A percentile compares a stretch with the other conserved stretches of the same genome.
Evolutionary conservation across 495 filamentous ascomycete species (phyloP).

Genomic region (Collariella sp.): DNA sequence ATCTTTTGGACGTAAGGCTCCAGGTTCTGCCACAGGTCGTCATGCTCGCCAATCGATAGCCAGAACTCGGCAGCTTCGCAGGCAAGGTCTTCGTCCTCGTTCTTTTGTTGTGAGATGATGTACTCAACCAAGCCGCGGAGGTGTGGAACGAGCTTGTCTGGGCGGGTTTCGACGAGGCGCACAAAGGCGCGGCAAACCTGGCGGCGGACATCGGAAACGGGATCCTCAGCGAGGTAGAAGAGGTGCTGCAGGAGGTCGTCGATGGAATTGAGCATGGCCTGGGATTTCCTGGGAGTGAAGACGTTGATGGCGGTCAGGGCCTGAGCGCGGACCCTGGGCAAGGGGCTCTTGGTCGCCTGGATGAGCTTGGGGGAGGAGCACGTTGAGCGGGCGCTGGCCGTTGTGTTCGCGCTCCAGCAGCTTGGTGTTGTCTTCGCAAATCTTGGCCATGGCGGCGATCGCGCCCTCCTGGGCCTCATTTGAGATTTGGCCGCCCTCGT

Average conservation of each 20-base stretch:
- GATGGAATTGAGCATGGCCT: conserved; percentile 65
- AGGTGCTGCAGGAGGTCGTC: conserved; percentile 73
- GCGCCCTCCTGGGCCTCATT: conserved; percentile 78
- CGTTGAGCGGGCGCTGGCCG: conserved; percentile 74
- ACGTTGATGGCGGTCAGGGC: conserved; percentile 81
- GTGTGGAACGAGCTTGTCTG: conserved; percentile 83
- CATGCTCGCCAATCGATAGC: conserved; percentile 85
- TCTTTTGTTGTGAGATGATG: conserved; percentile 81
- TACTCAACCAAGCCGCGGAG: conserved; percentile 86
- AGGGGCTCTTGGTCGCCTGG: conserved; percentile 66
- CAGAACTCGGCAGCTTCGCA: conserved; percentile 97
- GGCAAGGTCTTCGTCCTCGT: conserved; percentile 82
- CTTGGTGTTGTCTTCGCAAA: conserved; percentile 92
- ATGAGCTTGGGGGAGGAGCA: conserved; percentile 89
- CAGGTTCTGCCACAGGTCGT: conserved; percentile 60
- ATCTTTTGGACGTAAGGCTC: conserved; percentile 75
- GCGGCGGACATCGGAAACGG: conserved; percentile 67
- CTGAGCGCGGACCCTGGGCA: conserved; percentile 64
- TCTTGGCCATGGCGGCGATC: conserved; percentile 85
- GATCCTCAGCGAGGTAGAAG: conserved; percentile 70
- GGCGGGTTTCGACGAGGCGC: conserved; percentile 80
- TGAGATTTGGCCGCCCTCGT: conserved; percentile 57
- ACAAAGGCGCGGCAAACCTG: conserved; percentile 92
- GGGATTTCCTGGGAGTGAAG: conserved; percentile 74
- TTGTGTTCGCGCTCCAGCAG: conserved; percentile 77